Base-by-base conservation (phyloP, 331 rosid genomes). In the Malus hybrid region DNA sequence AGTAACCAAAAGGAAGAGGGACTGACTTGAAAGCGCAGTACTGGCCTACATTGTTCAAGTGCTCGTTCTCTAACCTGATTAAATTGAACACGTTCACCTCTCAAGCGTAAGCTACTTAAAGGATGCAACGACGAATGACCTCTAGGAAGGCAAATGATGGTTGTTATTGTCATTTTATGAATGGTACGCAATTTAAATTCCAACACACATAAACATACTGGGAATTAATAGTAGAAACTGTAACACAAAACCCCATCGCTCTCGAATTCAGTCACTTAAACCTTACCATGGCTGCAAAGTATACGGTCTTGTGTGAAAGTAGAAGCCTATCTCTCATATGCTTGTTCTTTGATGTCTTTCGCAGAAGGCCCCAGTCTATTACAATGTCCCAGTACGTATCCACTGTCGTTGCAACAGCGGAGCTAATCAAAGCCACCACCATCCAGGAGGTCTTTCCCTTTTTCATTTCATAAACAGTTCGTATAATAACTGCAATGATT, bases 1-100 rank as follows among this genome's bases (percentile, higher is more conserved):
- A 7, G 75, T 81, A 91, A 80, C 77, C 71, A 68, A 91, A 91
- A 68, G 90, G 93, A 85, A 84, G 88, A 15, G 96, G 93, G 2
- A 89, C 86, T 0, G 91, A 87, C 73, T 85, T 87, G 83, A 91
- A 87, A 13, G 93, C 88, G 5, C 90, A 85, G 67, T 87, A 88
- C 55, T 85, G 82, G 27, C 92, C 93, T 19, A 88, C 93, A 50
- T 91, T 88, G 87, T 91, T 88, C 79, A 88, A 75, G 81, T 87
- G 84, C 79, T 88, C 93, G 33, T 91, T 91, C 85, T 91, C 96
- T 88, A 88, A 75, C 86, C 90, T 85, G 82, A 34, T 80, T 59
- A 4, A 82, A 66, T 6, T 65, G n/a, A 13, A 54, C 59, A n/a
- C 6, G 20, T 48, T 34, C 10, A 24, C 27, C 28, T 63, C 39